Evolutionary conservation across 441 rosid species (phyloP), one percentile per base, ranked within the genome.

Genomic region (Populus hybrid): DNA sequence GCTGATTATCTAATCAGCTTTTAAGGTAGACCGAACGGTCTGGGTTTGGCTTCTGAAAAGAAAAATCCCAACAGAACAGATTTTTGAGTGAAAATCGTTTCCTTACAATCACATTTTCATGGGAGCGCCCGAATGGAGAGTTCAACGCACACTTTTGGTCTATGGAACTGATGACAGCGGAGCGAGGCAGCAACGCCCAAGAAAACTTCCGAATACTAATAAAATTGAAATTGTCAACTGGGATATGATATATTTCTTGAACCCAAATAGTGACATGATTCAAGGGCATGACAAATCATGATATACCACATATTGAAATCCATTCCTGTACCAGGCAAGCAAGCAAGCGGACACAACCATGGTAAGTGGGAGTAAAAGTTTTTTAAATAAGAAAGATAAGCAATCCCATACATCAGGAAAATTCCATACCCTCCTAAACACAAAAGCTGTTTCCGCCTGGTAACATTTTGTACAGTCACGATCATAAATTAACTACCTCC

Each of bases 391-490:
- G 31, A 16, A 53, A 61, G 67, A 80, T 28, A n/a, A 74, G 59
- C 2, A 50, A 80, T 74, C 73, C 75, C 81, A 74, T 83, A 80
- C 88, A 83, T 56, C 1, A 71, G 75, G 69, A 79, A 81, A 84
- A 36, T 78, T 81, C 80, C 72, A 72, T 77, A 67, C 81, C 78
- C 83, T 50, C 75, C 86, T 78, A 78, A 82, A 72, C 66, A 35
- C 56, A 65, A 71, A 81, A 78, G 81, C 87, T 71, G 76, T 75
- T 38, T 59, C 74, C 23, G 66, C 88, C 85, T 76, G 38, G 74
- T 31, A 80, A 78, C 76, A 81, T 69, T 74, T 82, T 88, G 80
- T 88, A 87, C 82, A 88, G 84, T 84, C 83, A 76, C 75, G 50
- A 74, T 80, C 76, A 74, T 69, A 77, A 65, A 68, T 76, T 70